A percentile compares a stretch with the other conserved stretches of the same genome.
phyloP scores from a whole-genome alignment of 441 rosid species.

The Brassica hybrid region DNA sequence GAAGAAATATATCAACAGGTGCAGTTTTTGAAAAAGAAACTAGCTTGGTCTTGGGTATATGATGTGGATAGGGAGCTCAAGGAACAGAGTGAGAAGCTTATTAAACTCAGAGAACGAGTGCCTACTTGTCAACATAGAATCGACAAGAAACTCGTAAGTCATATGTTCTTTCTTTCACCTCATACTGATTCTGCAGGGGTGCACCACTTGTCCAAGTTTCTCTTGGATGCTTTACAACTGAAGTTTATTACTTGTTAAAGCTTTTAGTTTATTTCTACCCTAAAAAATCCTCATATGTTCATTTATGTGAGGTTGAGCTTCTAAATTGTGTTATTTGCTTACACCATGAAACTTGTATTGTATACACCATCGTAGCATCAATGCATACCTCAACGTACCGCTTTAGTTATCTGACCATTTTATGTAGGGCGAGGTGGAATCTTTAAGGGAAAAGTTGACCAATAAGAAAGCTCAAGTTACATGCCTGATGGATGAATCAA shows the following conservation, averaged over 20 bases:
- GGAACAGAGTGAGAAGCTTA: constrained; percentile 59
- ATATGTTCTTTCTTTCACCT: constrained; percentile 28
- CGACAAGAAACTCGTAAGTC: constrained; percentile 68
- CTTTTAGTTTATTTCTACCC: background rate
- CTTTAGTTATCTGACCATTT: background rate
- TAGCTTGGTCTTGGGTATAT: constrained; percentile 97
- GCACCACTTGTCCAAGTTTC: constrained; percentile 10
- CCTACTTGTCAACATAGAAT: constrained; percentile 90
- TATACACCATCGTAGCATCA: constrained; percentile 10
- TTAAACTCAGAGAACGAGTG: constrained; percentile 72
- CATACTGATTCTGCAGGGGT: background rate
- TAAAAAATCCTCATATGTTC: background rate
- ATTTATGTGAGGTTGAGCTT: constrained; percentile 15
- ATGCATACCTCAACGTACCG: background rate
- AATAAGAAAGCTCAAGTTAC: constrained; percentile 78
- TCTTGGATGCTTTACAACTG: constrained; percentile 3
- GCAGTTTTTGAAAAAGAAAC: constrained; percentile 77
- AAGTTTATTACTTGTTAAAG: background rate
- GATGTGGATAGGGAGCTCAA: constrained; percentile 70
- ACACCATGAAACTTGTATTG: constrained; percentile 2
- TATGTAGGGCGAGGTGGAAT: constrained; percentile 62
- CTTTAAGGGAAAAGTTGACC: constrained; percentile 50
- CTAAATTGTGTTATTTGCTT: constrained; percentile 7
- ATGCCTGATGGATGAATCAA: constrained; percentile 66
- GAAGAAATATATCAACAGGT: constrained; percentile 75